These are phyloP conservation scores for Stylosanthes scabra DNA, from an alignment of 331 rosid genomes.

Conservation along the genomic window DNA sequence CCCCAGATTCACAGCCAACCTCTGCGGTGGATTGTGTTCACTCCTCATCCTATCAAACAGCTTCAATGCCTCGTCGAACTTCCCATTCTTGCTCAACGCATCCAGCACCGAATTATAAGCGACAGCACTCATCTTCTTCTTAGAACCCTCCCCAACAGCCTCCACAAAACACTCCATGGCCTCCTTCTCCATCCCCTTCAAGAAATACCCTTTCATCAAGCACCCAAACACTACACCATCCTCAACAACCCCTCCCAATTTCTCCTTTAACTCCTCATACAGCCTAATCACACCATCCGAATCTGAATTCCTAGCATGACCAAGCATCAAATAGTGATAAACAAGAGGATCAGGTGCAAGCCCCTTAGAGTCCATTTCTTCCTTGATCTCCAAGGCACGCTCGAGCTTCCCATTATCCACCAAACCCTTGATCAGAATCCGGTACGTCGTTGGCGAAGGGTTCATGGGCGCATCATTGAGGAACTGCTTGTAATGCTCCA, in stretches of 20 bases:
- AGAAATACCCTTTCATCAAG: constrained; percentile 84
- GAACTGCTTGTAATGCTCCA: constrained; percentile 84
- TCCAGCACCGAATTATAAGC: constrained; percentile 83
- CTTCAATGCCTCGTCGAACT: constrained; percentile 66
- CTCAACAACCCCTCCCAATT: constrained; percentile 64
- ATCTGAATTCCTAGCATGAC: constrained; percentile 65
- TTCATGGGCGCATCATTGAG: constrained; percentile 85
- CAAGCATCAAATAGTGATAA: constrained; percentile 78
- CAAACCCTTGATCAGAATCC: constrained; percentile 72
- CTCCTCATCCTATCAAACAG: constrained; percentile 70
- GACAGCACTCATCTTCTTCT: constrained; percentile 65
- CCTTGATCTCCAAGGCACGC: constrained; percentile 77
- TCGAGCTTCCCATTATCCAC: constrained; percentile 71
- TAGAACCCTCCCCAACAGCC: constrained; percentile 55
- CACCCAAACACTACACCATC: constrained; percentile 83
- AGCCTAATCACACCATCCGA: constrained; percentile 62
- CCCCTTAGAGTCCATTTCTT: constrained; percentile 67
- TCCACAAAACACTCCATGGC: constrained; percentile 79
- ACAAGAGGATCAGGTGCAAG: constrained; percentile 66
- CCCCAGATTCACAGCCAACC: constrained; percentile 71
- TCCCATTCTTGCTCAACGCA: constrained; percentile 76
- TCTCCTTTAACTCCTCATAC: constrained; percentile 69
- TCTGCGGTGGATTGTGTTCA: constrained; percentile 66
- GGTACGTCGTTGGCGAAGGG: constrained; percentile 79
- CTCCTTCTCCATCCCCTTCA: constrained; percentile 79